These are phyloP conservation scores for Dactylorhiza incarnata DNA, from an alignment of 106 monocot genomes.

Conservation along the genomic window DNA sequence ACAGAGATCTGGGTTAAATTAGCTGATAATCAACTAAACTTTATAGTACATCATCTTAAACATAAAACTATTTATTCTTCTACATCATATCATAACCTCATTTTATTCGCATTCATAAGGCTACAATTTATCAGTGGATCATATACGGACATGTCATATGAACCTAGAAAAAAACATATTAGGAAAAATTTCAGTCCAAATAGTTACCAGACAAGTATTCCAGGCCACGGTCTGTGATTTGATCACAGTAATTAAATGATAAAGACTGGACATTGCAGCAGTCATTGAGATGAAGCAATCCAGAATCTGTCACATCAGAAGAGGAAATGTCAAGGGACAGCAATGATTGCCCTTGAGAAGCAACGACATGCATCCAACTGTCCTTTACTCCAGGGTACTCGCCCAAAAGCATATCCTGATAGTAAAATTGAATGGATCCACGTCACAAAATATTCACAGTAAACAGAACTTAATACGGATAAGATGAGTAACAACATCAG, in stretches of 20 bases:
- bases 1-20: no score
- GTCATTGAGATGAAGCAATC: constrained; percentile 45
- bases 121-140: not conserved
- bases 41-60: not conserved
- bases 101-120: not conserved
- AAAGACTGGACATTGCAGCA: constrained; percentile 64
- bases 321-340: constrained; percentile 85
- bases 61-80: not conserved
- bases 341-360: constrained; percentile 84
- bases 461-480: not conserved
- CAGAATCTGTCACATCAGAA: constrained; percentile 85
- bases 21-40: no score
- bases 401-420: constrained; percentile 80
- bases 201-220: constrained; percentile 52
- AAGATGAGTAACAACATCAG: no score
- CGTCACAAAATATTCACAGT: not conserved
- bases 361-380: constrained; percentile 73
- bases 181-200: not conserved
- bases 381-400: constrained; percentile 94
- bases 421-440: not conserved
- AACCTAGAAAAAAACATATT: not conserved
- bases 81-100: not conserved
- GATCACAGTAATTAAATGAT: constrained; percentile 73
- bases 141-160: no score
- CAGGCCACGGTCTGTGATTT: constrained; percentile 61